These are phyloP conservation scores for Alternaria consortialis DNA, from an alignment of 2,329 filamentous ascomycete species.

Conservation along the genomic window DNA sequence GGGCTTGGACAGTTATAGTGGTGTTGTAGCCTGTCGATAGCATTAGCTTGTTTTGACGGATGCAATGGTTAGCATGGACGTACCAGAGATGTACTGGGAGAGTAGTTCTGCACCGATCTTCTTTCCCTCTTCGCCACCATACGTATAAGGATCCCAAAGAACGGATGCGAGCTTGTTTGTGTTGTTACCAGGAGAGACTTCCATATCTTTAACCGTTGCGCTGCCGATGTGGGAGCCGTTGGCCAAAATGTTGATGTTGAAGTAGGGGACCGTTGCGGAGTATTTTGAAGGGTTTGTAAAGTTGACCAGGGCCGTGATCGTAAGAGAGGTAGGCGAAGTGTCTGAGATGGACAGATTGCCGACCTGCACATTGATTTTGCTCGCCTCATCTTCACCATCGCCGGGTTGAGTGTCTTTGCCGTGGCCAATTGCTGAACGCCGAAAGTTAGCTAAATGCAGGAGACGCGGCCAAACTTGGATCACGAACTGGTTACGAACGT, in stretches of 20 bases:
- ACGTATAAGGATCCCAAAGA: slow-evolving; percentile 74
- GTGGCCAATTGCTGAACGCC: slow-evolving; percentile 46
- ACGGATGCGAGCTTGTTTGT: slow-evolving; percentile 72
- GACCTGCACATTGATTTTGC: slow-evolving; percentile 69
- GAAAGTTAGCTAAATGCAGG: slow-evolving; percentile 43
- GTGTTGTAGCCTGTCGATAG: slow-evolving; percentile 73
- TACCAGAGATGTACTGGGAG: slow-evolving; percentile 84
- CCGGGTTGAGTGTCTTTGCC: slow-evolving; percentile 57
- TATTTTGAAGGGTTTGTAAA: slow-evolving; percentile 92
- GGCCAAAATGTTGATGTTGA: slow-evolving; percentile 77
- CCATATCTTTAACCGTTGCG: slow-evolving; percentile 71
- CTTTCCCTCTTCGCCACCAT: slow-evolving; percentile 69
- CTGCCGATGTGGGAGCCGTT: slow-evolving; percentile 81
- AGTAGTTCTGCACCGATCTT: slow-evolving; percentile 75
- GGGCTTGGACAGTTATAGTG: slow-evolving; percentile 75
- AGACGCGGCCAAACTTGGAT: slow-evolving; percentile 33
- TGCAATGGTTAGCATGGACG: slow-evolving; percentile 13
- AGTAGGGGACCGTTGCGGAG: slow-evolving; percentile 79
- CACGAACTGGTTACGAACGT: slow-evolving; percentile 76
- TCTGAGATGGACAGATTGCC: slow-evolving; percentile 75
- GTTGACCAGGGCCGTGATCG: slow-evolving; percentile 76
- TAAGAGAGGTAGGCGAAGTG: slow-evolving; percentile 75
- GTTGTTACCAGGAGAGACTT: slow-evolving; percentile 75
- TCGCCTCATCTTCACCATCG: slow-evolving; percentile 55
- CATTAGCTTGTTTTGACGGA: slow-evolving; percentile 15